A percentile compares a stretch with the other conserved stretches of the same genome.
phyloP scores from a whole-genome alignment of 257 asterid genomes.

The Hygrophila difformis region DNA sequence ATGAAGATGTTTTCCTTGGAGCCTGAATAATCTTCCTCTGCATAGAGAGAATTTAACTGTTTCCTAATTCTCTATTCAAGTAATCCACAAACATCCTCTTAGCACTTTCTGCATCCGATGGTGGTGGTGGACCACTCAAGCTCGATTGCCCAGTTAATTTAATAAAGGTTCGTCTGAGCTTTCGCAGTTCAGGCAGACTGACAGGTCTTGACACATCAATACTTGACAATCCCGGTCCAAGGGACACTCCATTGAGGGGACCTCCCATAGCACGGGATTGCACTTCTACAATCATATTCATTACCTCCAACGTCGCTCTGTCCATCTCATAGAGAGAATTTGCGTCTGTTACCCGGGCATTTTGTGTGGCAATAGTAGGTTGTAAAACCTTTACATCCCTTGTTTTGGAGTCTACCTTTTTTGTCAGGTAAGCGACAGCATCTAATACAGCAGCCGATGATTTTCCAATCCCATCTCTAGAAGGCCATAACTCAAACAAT shows the following conservation, averaged over 20 bases:
- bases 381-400: conserved; percentile 74
- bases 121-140: conserved; percentile 90
- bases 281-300: conserved; percentile 65
- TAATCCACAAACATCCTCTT: conserved; percentile 98
- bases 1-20: background rate
- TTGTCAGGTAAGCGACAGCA: conserved; percentile 70
- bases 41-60: conserved; percentile 20
- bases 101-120: conserved; percentile 75
- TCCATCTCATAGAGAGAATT: conserved; percentile 87
- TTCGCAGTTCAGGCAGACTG: conserved; percentile 80
- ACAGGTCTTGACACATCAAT: conserved; percentile 59
- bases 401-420: conserved; percentile 72
- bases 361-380: conserved; percentile 93
- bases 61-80: conserved; percentile 76
- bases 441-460: conserved; percentile 56
- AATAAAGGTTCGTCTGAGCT: conserved; percentile 75
- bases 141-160: conserved; percentile 82
- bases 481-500: conserved; percentile 68
- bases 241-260: conserved; percentile 43
- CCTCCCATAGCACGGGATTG: conserved; percentile 80
- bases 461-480: conserved; percentile 57
- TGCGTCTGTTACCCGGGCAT: conserved; percentile 47
- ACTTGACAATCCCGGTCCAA: conserved; percentile 64
- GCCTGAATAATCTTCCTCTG: background rate
- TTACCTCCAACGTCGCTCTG: conserved; percentile 83